Evolutionary conservation across 2,329 filamentous ascomycete species (phyloP), one percentile per base, ranked within the genome.

Genomic region (Apiospora hydei): DNA sequence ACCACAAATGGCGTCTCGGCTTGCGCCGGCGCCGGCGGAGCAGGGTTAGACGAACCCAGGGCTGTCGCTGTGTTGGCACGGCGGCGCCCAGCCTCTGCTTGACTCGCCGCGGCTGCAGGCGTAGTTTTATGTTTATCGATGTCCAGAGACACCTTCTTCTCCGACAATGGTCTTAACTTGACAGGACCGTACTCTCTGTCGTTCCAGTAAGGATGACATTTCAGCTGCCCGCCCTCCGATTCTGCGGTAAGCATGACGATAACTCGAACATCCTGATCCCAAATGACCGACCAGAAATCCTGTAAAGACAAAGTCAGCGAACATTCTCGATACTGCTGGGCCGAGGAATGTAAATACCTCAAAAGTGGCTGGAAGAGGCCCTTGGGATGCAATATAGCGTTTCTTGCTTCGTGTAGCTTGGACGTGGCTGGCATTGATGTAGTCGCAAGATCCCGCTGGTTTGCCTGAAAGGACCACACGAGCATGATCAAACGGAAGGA

Each of bases 271-370:
- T 98, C 95, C 82, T 98, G 94, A 80, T 98, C 95, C 96, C 96
- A 99, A 43, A 98, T 88, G 14, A 98, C 93, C 73, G 94, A 96
- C 96, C 96, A 99, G 80, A 99, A 99, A 81, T 99, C 96, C 94
- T 96, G 76, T 3, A 69, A 10, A 66, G 69, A 49, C 53, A 41
- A 49, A 61, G 44, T 43, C 4, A 51, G 24, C 71, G 46, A 51
- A 70, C 34, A 53, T 34, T n/a, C 34, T 21, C 43, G 30, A 53
- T 0, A 16, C 66, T 30, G 26, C 26, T 30, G 2, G 1, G 18
- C 46, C 14, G 16, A 46, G n/a, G 24, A 26, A 4, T 49, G 24
- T 24, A 84, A 91, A 86, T 85, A 96, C 94, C 81, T 94, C 92
- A 78, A 97, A 98, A 0, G 96, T 99, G 69, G 94, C 91, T 26